Base-by-base conservation (phyloP, 805 yeast genomes). In the Starmerella potacharoeniae region DNA sequence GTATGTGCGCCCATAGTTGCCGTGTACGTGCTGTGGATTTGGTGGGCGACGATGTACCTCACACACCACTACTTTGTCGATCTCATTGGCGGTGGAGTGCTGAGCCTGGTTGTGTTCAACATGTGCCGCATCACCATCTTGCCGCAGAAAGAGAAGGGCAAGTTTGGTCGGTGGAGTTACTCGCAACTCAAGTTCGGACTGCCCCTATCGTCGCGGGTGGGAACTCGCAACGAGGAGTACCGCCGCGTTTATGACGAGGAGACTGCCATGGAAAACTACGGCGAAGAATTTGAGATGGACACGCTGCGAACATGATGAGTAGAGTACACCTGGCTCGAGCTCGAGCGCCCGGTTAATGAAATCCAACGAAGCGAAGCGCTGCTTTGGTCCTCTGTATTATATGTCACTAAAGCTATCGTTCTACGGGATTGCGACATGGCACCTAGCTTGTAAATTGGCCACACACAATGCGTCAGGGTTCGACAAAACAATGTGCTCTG, bases 31-130 rank as follows among this genome's bases (percentile, higher is more conserved):
- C 72, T 81, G 59, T 88, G 95, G 95, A 77, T 93, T 62, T 91
- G 97, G 97, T 93, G 96, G 95, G 79, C 93, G 51, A 93, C 97
- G 14, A 91, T 91, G 98, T 91, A 91, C 69, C 76, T 91, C 65
- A 91, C 97, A 0, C 98, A 91, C 70, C 98, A 91, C 71, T 91
- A 91, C 69, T 93, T 93, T 66, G 81, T 91, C 57, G 97, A 91
- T 68, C 78, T 91, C 52, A 86, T 87, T 65, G 91, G 87, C n/a
- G 98, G 98, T 28, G 91, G 96, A 1, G 77, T 81, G n/a, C 74
- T 93, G 55, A 81, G 95, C 0, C 77, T 82, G 57, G 68, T 78
- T 14, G 82, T 86, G 35, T 90, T 87, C 69, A 75, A 78, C 58
- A 77, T 82, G 62, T 81, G 87, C 53, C 82, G 81, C 66, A 80